Conservation (phyloP, 306 rosid species). For the Trifolium pratense region DNA sequence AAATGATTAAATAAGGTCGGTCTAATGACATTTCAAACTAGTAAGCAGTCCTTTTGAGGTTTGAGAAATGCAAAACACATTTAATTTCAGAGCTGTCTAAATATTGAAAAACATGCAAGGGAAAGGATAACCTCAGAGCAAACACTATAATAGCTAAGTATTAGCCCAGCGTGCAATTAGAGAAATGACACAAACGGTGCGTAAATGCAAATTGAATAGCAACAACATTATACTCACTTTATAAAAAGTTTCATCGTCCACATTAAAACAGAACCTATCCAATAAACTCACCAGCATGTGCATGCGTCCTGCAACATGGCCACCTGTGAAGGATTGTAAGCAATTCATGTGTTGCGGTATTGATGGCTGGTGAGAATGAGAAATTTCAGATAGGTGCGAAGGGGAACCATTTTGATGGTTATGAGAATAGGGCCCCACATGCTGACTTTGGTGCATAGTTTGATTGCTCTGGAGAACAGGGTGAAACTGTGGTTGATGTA, state of each 20-base stretch:
- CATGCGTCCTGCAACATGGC: constrained; percentile 84
- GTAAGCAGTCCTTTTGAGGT: constrained; percentile 1
- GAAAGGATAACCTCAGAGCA: too few species aligned
- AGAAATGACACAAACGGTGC: constrained; percentile 14
- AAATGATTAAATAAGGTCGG: constrained; percentile 8
- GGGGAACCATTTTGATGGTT: constrained; percentile 75
- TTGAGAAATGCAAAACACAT: constrained; percentile 31
- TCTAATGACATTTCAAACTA: background rate
- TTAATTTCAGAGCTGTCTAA: constrained; percentile 13
- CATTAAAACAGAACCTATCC: constrained; percentile 11
- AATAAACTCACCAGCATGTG: constrained; percentile 76
- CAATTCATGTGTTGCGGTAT: constrained; percentile 83
- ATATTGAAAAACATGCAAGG: constrained; percentile 20
- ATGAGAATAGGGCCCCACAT: constrained; percentile 70
- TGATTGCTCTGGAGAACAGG: constrained; percentile 79
- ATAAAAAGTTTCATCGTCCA: constrained; percentile 24
- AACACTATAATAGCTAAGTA: background rate
- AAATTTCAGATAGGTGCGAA: constrained; percentile 74
- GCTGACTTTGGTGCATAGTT: constrained; percentile 78
- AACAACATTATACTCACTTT: constrained; percentile 22
- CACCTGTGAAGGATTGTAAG: constrained; percentile 72
- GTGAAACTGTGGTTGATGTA: constrained; percentile 87
- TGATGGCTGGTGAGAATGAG: constrained; percentile 85
- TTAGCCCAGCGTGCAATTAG: constrained; percentile 29
- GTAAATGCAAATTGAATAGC: constrained; percentile 22